phyloP scores from a whole-genome alignment of 2,329 filamentous ascomycete species.

The Fusarium subtropicale region DNA sequence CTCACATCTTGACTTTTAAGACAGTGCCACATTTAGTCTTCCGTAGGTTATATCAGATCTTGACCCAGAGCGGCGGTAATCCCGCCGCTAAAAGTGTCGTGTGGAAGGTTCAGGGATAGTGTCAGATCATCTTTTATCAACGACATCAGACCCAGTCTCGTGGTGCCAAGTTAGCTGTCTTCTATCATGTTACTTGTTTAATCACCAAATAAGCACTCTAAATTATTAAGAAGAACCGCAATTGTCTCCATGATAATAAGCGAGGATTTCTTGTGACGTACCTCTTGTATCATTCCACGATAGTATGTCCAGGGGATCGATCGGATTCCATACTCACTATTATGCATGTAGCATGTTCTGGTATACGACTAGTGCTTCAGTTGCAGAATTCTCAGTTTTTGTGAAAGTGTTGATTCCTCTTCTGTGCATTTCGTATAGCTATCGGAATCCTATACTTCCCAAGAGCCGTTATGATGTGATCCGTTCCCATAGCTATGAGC shows the following conservation, averaged over 20 bases:
- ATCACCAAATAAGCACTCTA: slow-evolving; percentile 51
- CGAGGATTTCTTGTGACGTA: neutral
- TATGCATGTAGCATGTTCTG: neutral
- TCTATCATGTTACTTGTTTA: neutral
- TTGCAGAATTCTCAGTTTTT: neutral
- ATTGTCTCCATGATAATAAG: neutral
- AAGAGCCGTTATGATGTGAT: neutral
- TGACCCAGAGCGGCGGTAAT: slow-evolving; percentile 30
- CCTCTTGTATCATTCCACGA: neutral
- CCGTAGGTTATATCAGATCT: slow-evolving; percentile 25
- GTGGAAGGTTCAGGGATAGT: neutral
- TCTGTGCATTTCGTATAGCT: neutral
- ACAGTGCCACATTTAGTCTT: no score
- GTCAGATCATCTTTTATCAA: slow-evolving; percentile 21
- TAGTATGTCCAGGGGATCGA: neutral
- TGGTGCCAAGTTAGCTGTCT: neutral
- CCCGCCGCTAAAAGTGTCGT: slow-evolving; percentile 9
- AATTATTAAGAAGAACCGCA: neutral
- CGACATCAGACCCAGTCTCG: slow-evolving; percentile 4
- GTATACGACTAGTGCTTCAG: neutral
- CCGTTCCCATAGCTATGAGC: neutral
- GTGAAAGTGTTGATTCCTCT: neutral
- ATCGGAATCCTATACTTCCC: neutral
- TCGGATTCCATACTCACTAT: no score
- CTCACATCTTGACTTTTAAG: no score